Conservation (phyloP, 306 rosid genomes). For the Echinosophora koreensis region DNA sequence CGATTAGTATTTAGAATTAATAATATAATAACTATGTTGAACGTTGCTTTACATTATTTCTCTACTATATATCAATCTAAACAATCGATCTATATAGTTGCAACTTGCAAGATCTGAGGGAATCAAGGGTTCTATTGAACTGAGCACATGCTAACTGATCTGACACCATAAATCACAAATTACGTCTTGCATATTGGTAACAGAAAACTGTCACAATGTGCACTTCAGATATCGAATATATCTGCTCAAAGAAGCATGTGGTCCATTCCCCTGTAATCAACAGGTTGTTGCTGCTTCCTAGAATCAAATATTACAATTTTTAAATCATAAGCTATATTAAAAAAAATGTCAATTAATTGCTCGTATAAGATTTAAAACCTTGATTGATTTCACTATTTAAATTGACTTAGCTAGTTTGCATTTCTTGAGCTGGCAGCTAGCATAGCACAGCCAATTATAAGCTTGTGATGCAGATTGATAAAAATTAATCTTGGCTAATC, state of each 20-base stretch:
- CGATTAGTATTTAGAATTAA: neutral
- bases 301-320: neutral
- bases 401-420: conserved; percentile 2
- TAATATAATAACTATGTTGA: conserved; percentile 11
- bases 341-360: conserved; percentile 37
- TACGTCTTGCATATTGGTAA: conserved; percentile 32
- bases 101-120: conserved; percentile 19
- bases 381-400: conserved; percentile 27
- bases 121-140: conserved; percentile 26
- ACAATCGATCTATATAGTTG: neutral
- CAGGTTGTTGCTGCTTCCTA: neutral
- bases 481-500: conserved; percentile 13
- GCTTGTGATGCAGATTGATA: conserved; percentile 5
- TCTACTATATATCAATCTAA: neutral
- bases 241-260: conserved; percentile 42
- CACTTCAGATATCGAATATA: conserved; percentile 37
- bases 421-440: conserved; percentile 42
- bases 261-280: conserved; percentile 33
- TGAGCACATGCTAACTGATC: conserved; percentile 52
- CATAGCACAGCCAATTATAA: neutral
- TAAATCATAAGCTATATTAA: conserved; percentile 28
- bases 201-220: conserved; percentile 47
- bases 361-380: conserved; percentile 15
- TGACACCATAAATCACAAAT: conserved; percentile 37
- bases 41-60: conserved; percentile 7